Evolutionary conservation across 179 eudicot genomes (phyloP), one percentile per base, ranked within the genome.

Genomic region (Vitellaria paradoxa): DNA sequence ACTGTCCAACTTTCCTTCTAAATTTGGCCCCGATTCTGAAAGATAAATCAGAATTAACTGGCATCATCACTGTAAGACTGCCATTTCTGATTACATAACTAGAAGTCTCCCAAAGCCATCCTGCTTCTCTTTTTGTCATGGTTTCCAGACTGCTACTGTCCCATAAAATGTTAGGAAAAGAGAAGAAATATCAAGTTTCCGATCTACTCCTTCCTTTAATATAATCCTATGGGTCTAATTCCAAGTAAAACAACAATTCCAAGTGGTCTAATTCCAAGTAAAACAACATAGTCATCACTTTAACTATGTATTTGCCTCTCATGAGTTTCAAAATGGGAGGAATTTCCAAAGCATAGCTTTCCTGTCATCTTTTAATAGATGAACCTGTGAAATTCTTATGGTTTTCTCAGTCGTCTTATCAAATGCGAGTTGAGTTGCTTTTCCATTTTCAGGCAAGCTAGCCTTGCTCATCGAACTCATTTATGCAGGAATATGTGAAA

Each of bases 401-500:
- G 37, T 30, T 59, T n/a, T 73, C 13, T 47, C 24, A 13, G 76
- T 12, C 45, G 12, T 59, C 59, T 12, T 6, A 42, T 73, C 67
- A 21, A n/a, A n/a, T 37, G n/a, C 7, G 50, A 68, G 60, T 23
- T 37, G 49, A 24, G 61, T 61, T 50, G 75, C 74, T 70, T 77
- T 77, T 12, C 59, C 9, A 61, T 47, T 71, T 46, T 75, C n/a
- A 69, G 11, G 18, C 71, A 50, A 81, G 21, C 26, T 40, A 68
- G 23, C 42, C 64, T 65, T 45, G 37, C 56, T 8, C 24, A 2
- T 30, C 50, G 57, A 60, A 64, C 70, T 62, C 57, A 73, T 84
- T 76, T 42, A 13, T 82, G 80, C 92, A 96, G 99, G 90, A 92
- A 81, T 96, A 96, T 78, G 99, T 93, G 61, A 87, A 89, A 81